A percentile compares a stretch with the other conserved stretches of the same genome.
Evolutionary conservation across 169 alveolate genomes (phyloP).

Genomic region (Plasmodium knowlesi): DNA sequence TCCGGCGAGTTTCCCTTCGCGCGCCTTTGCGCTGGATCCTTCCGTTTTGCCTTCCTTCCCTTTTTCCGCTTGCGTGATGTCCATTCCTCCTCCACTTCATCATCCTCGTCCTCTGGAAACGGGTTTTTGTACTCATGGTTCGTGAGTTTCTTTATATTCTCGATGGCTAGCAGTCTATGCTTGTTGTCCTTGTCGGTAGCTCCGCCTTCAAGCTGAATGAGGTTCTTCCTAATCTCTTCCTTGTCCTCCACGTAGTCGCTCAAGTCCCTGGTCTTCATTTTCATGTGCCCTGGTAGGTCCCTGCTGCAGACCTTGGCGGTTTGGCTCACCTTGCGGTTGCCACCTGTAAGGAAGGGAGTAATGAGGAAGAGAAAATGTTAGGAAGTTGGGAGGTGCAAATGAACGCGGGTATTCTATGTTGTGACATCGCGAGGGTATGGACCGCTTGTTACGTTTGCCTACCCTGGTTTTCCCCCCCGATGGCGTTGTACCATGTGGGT

Average conservation of each 20-base stretch:
- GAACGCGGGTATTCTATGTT: background rate
- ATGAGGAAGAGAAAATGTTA: background rate
- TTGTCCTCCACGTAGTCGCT: constrained; percentile 67
- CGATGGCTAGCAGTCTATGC: constrained; percentile 49
- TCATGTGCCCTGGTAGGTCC: constrained; percentile 83
- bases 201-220: constrained; percentile 43
- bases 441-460: background rate
- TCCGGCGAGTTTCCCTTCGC: background rate
- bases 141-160: constrained; percentile 51
- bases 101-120: constrained; percentile 75
- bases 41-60: background rate
- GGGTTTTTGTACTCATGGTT: constrained; percentile 55
- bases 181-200: background rate
- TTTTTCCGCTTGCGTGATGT: background rate
- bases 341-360: constrained; percentile 6
- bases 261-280: constrained; percentile 80
- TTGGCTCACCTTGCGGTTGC: constrained; percentile 75
- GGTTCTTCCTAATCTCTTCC: constrained; percentile 32
- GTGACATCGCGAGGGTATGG: no score
- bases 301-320: constrained; percentile 84
- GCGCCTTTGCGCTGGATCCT: background rate
- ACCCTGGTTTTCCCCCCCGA: constrained; percentile 84
- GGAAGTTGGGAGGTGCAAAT: background rate
- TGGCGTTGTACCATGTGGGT: constrained; percentile 88
- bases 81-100: constrained; percentile 57